phyloP scores from a whole-genome alignment of 2,329 filamentous ascomycete genomes.

The Setomelanomma holmii region DNA sequence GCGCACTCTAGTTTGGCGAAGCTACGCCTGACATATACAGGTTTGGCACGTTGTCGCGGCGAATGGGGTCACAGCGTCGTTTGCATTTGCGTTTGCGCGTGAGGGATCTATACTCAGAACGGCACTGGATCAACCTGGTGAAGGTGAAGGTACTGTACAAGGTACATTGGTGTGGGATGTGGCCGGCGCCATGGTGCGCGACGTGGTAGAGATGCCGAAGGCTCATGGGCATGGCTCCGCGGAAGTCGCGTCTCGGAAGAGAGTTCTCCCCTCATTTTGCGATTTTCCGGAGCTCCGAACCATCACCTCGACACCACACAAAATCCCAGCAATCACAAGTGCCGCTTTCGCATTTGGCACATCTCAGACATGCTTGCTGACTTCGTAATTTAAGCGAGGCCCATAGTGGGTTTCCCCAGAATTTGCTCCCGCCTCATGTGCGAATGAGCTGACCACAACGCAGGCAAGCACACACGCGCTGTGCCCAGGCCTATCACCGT shows the following conservation, averaged over 20 bases:
- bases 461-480: neutral
- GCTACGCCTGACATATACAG: no score
- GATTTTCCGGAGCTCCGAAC: neutral
- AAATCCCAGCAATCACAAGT: neutral
- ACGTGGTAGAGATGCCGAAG: neutral
- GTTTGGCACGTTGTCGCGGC: no score
- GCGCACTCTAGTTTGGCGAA: no score
- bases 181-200: slow-evolving; percentile 16
- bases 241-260: slow-evolving; percentile 3
- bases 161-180: neutral
- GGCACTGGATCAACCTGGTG: slow-evolving; percentile 6
- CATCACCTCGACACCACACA: neutral
- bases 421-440: neutral
- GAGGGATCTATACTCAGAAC: no score
- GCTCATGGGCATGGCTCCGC: neutral
- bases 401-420: neutral
- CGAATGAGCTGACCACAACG: neutral
- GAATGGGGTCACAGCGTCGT: no score
- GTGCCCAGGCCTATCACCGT: neutral
- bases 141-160: neutral
- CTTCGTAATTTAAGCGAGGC: neutral
- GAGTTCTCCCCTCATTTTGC: neutral
- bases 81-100: neutral
- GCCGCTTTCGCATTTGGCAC: neutral
- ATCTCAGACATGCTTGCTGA: neutral